Percentiles rank a stretch among this genome's conserved stretches.
These are phyloP conservation scores for Fusarium globosum DNA, from an alignment of 2,329 filamentous ascomycete species.

Conservation along the genomic window DNA sequence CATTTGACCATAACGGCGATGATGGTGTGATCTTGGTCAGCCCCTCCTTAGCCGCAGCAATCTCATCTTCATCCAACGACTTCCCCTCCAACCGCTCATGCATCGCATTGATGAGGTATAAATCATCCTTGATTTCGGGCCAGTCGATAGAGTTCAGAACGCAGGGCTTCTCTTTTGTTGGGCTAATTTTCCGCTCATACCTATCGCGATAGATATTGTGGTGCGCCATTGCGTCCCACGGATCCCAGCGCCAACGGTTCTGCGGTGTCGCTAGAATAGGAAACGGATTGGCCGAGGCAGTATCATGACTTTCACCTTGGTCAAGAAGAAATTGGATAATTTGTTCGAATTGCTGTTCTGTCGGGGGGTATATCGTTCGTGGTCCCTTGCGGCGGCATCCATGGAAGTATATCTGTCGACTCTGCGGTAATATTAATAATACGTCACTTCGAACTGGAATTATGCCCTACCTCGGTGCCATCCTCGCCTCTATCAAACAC, in stretches of 20 bases:
- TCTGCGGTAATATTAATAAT: neutral
- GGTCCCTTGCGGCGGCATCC: neutral
- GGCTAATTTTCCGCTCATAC: neutral
- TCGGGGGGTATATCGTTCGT: conserved; percentile 7
- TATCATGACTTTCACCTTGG: accelerated
- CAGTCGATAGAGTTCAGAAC: neutral
- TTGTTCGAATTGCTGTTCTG: neutral
- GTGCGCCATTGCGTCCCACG: conserved; percentile 3
- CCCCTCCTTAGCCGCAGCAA: neutral
- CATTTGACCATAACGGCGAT: neutral
- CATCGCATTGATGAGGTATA: neutral
- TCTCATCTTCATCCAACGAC: neutral
- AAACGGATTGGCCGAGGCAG: neutral
- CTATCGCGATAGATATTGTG: conserved; percentile 19
- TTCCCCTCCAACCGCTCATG: neutral
- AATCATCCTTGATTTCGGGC: neutral
- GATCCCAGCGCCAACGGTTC: conserved; percentile 20
- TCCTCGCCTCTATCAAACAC: conserved; percentile 14
- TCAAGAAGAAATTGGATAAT: neutral
- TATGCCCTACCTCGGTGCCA: neutral
- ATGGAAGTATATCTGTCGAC: conserved; percentile 1
- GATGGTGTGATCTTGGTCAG: neutral
- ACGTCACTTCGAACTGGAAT: accelerated
- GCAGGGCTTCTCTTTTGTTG: neutral
- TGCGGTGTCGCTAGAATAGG: neutral